Percentiles rank a stretch among this genome's conserved stretches.
Conservation (phyloP, 1,139 yeast species). For the Sugiyamaella grinbergsii region DNA sequence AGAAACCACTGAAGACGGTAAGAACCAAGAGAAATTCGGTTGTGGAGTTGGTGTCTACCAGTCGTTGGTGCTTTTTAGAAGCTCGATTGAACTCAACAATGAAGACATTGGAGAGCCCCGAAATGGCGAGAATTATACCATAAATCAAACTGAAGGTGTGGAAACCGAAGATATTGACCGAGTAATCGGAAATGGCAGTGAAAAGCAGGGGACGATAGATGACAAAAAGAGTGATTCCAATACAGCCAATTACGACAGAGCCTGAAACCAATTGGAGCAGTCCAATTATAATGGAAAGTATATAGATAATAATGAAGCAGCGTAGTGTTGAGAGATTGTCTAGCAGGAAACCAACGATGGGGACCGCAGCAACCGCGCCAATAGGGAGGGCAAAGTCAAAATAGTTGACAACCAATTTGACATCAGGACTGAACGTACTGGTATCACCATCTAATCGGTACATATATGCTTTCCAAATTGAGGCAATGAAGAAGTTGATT, state of each 20-base stretch:
- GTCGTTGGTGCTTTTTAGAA: constrained; percentile 5
- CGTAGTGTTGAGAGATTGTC: constrained; percentile 71
- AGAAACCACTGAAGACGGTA: constrained; percentile 58
- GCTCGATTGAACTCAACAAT: constrained; percentile 64
- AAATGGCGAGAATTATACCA: constrained; percentile 63
- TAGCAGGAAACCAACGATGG: constrained; percentile 78
- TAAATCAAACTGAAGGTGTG: constrained; percentile 91
- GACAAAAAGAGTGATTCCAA: constrained; percentile 52
- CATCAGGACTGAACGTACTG: constrained; percentile 38
- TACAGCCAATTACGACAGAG: constrained; percentile 2
- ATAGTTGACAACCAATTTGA: constrained; percentile 64
- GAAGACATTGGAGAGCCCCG: constrained; percentile 58
- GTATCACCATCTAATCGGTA: constrained; percentile 53
- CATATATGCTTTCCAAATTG: constrained; percentile 75
- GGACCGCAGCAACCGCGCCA: constrained; percentile 84
- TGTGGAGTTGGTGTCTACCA: constrained; percentile 76
- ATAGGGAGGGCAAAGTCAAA: constrained; percentile 84
- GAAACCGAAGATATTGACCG: constrained; percentile 92
- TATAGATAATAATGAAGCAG: constrained; percentile 55
- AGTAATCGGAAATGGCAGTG: constrained; percentile 86
- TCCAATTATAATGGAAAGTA: constrained; percentile 63
- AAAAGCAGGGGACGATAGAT: constrained; percentile 88
- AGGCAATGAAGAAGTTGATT: constrained; percentile 89
- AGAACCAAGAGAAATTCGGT: constrained; percentile 53
- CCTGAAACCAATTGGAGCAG: constrained; percentile 55